Conservation (phyloP, 2,329 filamentous ascomycete genomes). For the Cordyceps fumosorosea region DNA sequence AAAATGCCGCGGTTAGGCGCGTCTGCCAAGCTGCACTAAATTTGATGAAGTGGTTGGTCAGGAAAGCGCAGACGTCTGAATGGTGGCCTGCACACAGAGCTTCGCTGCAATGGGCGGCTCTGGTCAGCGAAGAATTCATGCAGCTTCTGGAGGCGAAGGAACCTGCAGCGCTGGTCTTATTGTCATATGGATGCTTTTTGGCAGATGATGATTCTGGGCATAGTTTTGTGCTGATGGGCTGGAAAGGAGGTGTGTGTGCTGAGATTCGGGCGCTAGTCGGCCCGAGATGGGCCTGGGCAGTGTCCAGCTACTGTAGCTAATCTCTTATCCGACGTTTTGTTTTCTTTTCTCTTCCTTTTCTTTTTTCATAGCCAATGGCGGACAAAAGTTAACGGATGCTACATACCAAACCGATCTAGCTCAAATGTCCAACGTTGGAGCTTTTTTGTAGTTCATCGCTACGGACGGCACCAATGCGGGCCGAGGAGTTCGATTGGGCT, state of each 20-base stretch:
- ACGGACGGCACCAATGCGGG: no score
- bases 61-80: neutral
- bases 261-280: neutral
- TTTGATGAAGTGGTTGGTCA: neutral
- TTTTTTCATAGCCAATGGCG: no score
- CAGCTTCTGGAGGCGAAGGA: neutral
- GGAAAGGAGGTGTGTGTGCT: neutral
- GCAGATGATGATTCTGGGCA: neutral
- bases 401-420: no score
- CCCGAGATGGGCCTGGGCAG: neutral
- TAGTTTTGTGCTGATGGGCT: neutral
- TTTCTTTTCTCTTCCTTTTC: no score
- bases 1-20: neutral
- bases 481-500: no score
- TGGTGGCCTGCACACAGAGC: conserved; percentile 1
- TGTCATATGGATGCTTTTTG: neutral
- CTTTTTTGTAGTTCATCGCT: no score
- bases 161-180: neutral
- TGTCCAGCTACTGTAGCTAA: neutral
- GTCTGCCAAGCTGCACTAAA: neutral
- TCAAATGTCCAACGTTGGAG: no score
- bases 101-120: neutral
- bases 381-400: no score
- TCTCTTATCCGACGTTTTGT: no score
- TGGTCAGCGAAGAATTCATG: neutral